Evolutionary conservation across 2,329 filamentous ascomycete genomes (phyloP).

Genomic region (Colletotrichum falcatum): DNA sequence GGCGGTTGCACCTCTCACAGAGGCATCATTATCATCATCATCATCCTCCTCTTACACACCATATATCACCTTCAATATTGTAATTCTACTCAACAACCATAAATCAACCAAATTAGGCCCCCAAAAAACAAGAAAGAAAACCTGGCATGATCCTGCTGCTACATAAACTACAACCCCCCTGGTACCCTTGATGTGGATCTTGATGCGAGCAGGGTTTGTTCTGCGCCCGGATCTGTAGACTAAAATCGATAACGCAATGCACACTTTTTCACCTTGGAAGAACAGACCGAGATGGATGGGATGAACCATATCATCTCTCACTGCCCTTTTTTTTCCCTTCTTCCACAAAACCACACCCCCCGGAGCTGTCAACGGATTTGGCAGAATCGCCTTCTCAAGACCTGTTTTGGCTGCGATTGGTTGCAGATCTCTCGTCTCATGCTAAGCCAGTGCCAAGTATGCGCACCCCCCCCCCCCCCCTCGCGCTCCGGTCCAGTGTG

Average conservation of each 20-base stretch:
- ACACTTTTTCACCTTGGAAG: not conserved
- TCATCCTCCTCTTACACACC: not conserved
- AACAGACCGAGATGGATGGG: not conserved
- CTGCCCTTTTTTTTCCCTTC: no score
- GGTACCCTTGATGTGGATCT: not conserved
- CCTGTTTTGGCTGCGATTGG: not conserved
- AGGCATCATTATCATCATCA: not conserved
- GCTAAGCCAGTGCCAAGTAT: slow-evolving; percentile 13
- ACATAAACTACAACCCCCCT: not conserved
- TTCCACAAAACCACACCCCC: not conserved
- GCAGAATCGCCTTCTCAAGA: not conserved
- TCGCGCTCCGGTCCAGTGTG: not conserved
- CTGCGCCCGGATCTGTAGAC: not conserved
- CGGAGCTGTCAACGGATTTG: not conserved
- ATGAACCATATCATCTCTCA: not conserved
- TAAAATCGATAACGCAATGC: not conserved
- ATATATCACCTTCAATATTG: slow-evolving; percentile 36
- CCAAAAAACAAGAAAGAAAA: not conserved
- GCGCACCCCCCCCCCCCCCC: no score
- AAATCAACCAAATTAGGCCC: not conserved
- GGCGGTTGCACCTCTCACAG: not conserved
- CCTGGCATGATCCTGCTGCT: slow-evolving; percentile 5
- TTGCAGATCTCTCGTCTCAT: slow-evolving; percentile 3
- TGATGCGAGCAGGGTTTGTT: slow-evolving; percentile 3
- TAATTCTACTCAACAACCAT: slow-evolving; percentile 31